phyloP scores from a whole-genome alignment of 805 yeast genomes.

The Wickerhamomyces xylosicus region DNA sequence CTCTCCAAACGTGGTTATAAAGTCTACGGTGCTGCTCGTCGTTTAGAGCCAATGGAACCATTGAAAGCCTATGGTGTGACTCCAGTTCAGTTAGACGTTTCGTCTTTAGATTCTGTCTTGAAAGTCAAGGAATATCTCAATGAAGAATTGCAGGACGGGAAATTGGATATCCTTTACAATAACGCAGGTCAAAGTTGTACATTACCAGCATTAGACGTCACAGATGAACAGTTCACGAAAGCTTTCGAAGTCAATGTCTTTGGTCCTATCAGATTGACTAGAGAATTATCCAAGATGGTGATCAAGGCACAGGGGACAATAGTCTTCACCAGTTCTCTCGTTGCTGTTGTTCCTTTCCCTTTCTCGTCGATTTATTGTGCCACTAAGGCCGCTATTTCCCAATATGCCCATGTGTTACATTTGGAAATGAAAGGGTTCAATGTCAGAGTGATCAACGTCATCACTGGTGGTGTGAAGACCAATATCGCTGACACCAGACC shows the following conservation, averaged over 20 bases:
- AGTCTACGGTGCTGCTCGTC: slow-evolving; percentile 70
- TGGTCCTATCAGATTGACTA: slow-evolving; percentile 55
- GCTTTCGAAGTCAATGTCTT: slow-evolving; percentile 59
- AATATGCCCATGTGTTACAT: slow-evolving; percentile 52
- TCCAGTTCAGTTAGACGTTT: slow-evolving; percentile 47
- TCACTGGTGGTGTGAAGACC: slow-evolving; percentile 72
- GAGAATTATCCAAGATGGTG: slow-evolving; percentile 44
- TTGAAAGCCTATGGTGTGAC: slow-evolving; percentile 30
- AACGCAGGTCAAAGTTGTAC: slow-evolving; percentile 76
- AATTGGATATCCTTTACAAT: slow-evolving; percentile 53
- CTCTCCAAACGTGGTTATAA: slow-evolving; percentile 40
- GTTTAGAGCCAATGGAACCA: slow-evolving; percentile 48
- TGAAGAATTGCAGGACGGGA: slow-evolving; percentile 30
- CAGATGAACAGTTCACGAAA: slow-evolving; percentile 38
- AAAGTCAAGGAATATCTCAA: slow-evolving; percentile 32
- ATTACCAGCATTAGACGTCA: slow-evolving; percentile 57
- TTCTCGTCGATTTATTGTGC: slow-evolving; percentile 58
- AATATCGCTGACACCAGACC: slow-evolving; percentile 59
- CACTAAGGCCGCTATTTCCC: slow-evolving; percentile 68
- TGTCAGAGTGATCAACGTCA: slow-evolving; percentile 56
- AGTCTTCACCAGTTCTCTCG: slow-evolving; percentile 65
- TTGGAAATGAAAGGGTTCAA: slow-evolving; percentile 64
- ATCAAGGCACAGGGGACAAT: slow-evolving; percentile 61
- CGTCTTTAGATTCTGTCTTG: slow-evolving; percentile 36
- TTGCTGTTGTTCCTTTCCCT: slow-evolving; percentile 62